Evolutionary conservation across 176 grass and related monocot species (phyloP), one percentile per base, ranked within the genome.

Genomic region (Tillandsia fasciculata): DNA sequence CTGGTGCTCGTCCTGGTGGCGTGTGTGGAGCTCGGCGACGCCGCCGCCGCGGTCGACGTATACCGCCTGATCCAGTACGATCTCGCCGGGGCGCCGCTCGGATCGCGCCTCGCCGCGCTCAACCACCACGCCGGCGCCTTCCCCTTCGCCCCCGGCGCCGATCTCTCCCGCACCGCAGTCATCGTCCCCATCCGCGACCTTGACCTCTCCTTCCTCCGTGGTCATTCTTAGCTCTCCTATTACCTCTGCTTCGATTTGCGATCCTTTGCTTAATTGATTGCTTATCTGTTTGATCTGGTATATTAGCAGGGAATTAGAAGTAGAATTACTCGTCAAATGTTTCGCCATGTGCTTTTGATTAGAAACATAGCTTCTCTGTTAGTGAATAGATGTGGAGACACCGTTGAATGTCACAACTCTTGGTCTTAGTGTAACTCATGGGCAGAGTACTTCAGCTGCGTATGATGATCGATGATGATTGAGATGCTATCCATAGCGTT

Each of bases 41-140:
- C 89, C 4, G 93, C 88, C 26, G 78, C 81, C 74, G 93, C 94
- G 74, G 87, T 99, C 48, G 80, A 86, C 56, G 94, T 99, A 26
- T 93, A 90, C 84, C 94, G 94, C 14, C 72, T 93, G 67, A 85
- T 93, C 84, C 94, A 99, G 84, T 99, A 99, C 87, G 94, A 99
- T 88, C 87, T 99, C 52, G 80, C 86, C 10, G 84, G 82, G 33
- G 77, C 80, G 3, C 87, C 82, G 12, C 82, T 87, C 24, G 87
- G 87, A 64, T 93, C 94, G 8, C 94, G 89, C 77, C 54, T 84
- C 67, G 86, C 84, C 3, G 53, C 53, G 1, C 77, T 90, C 74
- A 90, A 90, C 74, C 80, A 99, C 77, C 89, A 92, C 65, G 89
- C 94, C 27, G 82, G 76, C 11, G 78, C 77, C 0, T 50, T 85